These are phyloP conservation scores for Pseudozyma hubeiensis DNA, from an alignment of 1,284 basidiomycete genomes.

Conservation along the genomic window DNA sequence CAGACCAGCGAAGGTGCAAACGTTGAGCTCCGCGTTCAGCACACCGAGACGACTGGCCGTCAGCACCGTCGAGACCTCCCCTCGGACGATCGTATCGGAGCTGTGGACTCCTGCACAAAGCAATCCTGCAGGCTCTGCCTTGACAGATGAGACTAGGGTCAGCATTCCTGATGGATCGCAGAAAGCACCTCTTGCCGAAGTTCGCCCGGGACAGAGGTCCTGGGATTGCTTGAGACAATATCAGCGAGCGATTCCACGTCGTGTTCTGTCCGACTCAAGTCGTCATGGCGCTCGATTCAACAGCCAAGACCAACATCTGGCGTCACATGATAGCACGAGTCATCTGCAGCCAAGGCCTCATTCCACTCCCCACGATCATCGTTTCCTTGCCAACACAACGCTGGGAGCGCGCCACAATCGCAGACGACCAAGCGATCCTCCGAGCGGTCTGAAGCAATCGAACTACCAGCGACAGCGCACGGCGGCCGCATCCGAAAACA, in stretches of 20 bases:
- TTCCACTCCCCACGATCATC: too few relatives aligned
- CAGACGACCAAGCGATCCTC: too few relatives aligned
- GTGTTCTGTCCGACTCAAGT: too few relatives aligned
- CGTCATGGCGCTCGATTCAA: too few relatives aligned
- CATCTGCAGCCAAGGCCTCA: too few relatives aligned
- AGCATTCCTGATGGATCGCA: background rate
- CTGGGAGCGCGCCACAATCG: too few relatives aligned
- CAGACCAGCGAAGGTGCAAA: slow-evolving; percentile 13
- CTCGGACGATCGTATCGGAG: slow-evolving; percentile 10
- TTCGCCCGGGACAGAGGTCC: too few relatives aligned
- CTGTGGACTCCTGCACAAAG: slow-evolving; percentile 25
- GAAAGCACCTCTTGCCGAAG: background rate
- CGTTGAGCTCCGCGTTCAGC: background rate
- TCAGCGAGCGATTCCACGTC: too few relatives aligned
- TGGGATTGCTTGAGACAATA: too few relatives aligned
- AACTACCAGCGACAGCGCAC: background rate
- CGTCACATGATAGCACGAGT: too few relatives aligned
- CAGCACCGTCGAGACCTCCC: slow-evolving; percentile 19
- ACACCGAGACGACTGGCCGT: slow-evolving; percentile 8
- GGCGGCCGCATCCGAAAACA: background rate
- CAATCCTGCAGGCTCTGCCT: slow-evolving; percentile 11
- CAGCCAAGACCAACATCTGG: too few relatives aligned
- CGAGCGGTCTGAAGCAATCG: background rate
- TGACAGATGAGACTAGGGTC: slow-evolving; percentile 23
- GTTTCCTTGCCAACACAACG: too few relatives aligned